Percentiles rank a stretch among this genome's conserved stretches.
Evolutionary conservation across 2,329 filamentous ascomycete genomes (phyloP).

Genomic region (Cladosporium sp.): DNA sequence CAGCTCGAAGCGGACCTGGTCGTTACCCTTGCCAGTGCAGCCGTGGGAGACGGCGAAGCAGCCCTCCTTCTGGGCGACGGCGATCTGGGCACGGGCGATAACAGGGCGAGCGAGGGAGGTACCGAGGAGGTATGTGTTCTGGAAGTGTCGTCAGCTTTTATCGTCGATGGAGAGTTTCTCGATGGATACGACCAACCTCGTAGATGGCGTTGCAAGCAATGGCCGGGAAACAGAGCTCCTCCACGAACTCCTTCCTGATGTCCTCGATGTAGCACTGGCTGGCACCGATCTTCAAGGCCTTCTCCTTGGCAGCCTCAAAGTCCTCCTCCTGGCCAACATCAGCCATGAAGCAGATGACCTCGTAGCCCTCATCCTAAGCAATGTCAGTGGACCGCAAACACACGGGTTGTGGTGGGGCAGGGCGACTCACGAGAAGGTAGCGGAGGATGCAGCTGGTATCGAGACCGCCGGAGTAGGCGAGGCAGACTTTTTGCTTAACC

Average conservation of each 20-base stretch:
- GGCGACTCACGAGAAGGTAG: constrained; percentile 39
- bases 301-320: constrained; percentile 69
- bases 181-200: constrained; percentile 38
- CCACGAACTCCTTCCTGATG: constrained; percentile 69
- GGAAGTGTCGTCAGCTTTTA: not conserved
- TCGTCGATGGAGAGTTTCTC: not conserved
- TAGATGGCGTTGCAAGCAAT: constrained; percentile 66
- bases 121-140: constrained; percentile 61
- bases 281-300: constrained; percentile 70
- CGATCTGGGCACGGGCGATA: constrained; percentile 67
- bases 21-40: constrained; percentile 65
- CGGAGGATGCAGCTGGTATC: constrained; percentile 60
- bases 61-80: constrained; percentile 62
- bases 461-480: constrained; percentile 57
- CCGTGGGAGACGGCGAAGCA: constrained; percentile 52
- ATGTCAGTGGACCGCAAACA: constrained; percentile 25
- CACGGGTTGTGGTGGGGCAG: not conserved
- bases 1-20: constrained; percentile 66
- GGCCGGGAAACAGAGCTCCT: constrained; percentile 77
- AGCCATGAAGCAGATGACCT: constrained; percentile 68
- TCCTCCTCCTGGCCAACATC: constrained; percentile 66
- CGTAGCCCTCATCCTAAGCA: constrained; percentile 54
- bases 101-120: constrained; percentile 64
- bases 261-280: constrained; percentile 63
- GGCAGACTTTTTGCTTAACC: constrained; percentile 49